A percentile compares a stretch with the other conserved stretches of the same genome.
Evolutionary conservation across 2,329 filamentous ascomycete species (phyloP).

Genomic region (Colletotrichum sp.): DNA sequence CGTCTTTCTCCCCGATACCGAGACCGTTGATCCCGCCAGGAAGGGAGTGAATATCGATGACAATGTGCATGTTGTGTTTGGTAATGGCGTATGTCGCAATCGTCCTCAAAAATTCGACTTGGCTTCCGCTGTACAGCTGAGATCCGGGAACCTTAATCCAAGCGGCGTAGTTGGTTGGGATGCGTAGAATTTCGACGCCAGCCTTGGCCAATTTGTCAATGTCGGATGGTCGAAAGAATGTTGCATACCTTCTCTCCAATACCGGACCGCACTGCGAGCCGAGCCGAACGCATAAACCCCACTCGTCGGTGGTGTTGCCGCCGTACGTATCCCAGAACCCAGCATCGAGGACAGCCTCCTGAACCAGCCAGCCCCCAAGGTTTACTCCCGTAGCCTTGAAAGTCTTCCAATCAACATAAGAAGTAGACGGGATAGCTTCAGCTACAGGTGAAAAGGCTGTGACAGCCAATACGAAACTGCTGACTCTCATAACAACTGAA

Average conservation of each 20-base stretch:
- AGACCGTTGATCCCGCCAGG: neutral
- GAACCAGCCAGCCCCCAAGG: neutral
- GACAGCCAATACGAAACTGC: neutral
- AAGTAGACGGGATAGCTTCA: neutral
- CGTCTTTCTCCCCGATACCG: neutral
- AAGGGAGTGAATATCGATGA: neutral
- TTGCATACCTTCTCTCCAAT: neutral
- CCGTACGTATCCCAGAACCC: neutral
- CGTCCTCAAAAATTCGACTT: neutral
- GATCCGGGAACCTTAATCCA: constrained; percentile 1
- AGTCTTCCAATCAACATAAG: neutral
- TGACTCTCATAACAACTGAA: neutral
- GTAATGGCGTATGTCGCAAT: neutral
- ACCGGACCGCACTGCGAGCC: neutral
- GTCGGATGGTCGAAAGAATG: neutral
- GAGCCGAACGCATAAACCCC: neutral
- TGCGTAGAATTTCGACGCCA: neutral
- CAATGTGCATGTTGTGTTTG: neutral
- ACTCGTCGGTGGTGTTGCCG: neutral
- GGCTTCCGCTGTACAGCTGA: neutral
- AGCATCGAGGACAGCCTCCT: neutral
- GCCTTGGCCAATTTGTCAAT: constrained; percentile 2
- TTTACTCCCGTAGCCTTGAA: neutral
- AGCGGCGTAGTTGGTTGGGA: neutral
- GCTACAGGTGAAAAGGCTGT: neutral